Percentiles rank a stretch among this genome's conserved stretches.
Conservation (phyloP, 176 grass and related monocot species). For the Carex cristatella region DNA sequence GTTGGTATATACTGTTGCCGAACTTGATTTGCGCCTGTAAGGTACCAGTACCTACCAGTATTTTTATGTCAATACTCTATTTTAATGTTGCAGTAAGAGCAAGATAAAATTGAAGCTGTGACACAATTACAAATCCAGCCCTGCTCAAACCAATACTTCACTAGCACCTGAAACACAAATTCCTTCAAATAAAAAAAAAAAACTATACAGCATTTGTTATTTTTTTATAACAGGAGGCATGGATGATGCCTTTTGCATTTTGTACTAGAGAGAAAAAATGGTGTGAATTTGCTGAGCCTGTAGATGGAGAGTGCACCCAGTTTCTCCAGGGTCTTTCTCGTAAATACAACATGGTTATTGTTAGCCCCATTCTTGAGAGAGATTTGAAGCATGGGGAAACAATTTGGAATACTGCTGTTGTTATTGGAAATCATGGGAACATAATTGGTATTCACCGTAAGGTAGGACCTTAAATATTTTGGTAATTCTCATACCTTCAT, state of each 20-base stretch:
- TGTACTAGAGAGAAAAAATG: constrained; percentile 95
- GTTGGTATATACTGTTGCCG: background rate
- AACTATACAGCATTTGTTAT: constrained; percentile 13
- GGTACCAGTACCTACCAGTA: background rate
- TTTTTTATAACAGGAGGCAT: constrained; percentile 70
- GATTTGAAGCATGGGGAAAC: constrained; percentile 94
- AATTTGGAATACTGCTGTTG: constrained; percentile 86
- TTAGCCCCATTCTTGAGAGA: constrained; percentile 88
- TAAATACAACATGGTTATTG: constrained; percentile 96
- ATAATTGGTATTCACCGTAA: constrained; percentile 91
- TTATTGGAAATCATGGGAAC: constrained; percentile 97
- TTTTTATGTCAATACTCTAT: background rate
- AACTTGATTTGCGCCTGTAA: background rate
- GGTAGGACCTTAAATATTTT: constrained; percentile 29
- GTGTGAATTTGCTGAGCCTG: constrained; percentile 92
- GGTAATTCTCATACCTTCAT: background rate
- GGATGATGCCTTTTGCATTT: constrained; percentile 99
- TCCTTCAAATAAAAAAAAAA: background rate
- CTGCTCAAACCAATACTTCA: too few species aligned
- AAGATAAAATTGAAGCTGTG: background rate
- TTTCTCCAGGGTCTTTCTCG: constrained; percentile 76
- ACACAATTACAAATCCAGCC: background rate
- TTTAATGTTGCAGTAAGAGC: background rate
- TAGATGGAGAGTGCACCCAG: constrained; percentile 87
- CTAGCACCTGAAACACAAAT: too few species aligned